Conservation (phyloP, 2,329 filamentous ascomycete species). For the Chrysoporthe austroafricana region DNA sequence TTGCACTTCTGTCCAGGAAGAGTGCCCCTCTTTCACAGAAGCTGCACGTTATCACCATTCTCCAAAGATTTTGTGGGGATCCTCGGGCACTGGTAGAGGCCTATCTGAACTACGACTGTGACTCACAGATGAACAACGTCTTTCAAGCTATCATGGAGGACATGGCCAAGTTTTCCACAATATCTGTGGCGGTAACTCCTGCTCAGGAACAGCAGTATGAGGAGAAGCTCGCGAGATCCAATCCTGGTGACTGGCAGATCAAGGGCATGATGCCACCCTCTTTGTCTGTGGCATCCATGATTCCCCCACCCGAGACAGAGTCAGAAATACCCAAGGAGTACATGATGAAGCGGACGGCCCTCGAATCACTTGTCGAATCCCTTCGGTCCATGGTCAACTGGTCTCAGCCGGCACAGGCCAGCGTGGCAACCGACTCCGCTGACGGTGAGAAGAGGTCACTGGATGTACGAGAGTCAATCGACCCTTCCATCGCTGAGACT, state of each 20-base stretch:
- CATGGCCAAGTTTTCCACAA: slow-evolving; percentile 82
- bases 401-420: slow-evolving; percentile 70
- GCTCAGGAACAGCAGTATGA: slow-evolving; percentile 85
- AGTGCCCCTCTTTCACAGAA: slow-evolving; percentile 90
- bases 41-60: slow-evolving; percentile 83
- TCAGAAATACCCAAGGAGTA: slow-evolving; percentile 85
- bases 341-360: slow-evolving; percentile 82
- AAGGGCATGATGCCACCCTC: slow-evolving; percentile 85
- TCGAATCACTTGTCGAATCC: slow-evolving; percentile 88
- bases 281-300: slow-evolving; percentile 77
- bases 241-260: slow-evolving; percentile 79
- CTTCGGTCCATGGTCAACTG: slow-evolving; percentile 90
- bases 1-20: slow-evolving; percentile 86
- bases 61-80: slow-evolving; percentile 83
- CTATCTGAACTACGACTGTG: slow-evolving; percentile 98
- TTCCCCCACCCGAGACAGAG: slow-evolving; percentile 62
- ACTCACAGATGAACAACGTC: slow-evolving; percentile 93
- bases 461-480: slow-evolving; percentile 73
- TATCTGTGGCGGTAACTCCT: slow-evolving; percentile 74
- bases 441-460: slow-evolving; percentile 58
- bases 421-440: slow-evolving; percentile 55
- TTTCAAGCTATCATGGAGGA: slow-evolving; percentile 96
- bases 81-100: slow-evolving; percentile 89
- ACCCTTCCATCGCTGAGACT: slow-evolving; percentile 65
- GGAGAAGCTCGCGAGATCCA: slow-evolving; percentile 70